Conservation (phyloP, 164 flowering plant genomes). For the Aristolochia californica region DNA sequence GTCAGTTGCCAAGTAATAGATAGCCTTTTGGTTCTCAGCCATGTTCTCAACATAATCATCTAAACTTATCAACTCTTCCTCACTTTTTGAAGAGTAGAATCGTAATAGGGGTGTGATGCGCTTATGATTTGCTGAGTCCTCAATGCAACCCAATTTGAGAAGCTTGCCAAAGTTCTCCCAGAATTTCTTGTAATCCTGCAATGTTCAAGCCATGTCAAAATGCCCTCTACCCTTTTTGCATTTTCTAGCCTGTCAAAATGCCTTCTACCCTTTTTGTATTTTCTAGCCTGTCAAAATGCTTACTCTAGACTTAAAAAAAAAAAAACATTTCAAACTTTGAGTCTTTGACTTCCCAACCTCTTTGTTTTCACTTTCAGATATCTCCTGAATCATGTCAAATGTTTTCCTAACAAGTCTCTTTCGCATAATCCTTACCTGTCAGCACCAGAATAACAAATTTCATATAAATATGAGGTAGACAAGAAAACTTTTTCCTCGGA, state of each 20-base stretch:
- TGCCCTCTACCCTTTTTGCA: no score
- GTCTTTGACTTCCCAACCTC: constrained; percentile 38
- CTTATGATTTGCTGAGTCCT: constrained; percentile 93
- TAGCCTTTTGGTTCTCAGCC: constrained; percentile 90
- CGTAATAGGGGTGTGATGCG: constrained; percentile 77
- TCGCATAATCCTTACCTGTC: constrained; percentile 90
- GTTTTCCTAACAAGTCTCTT: constrained; percentile 96
- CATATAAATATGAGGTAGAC: background rate
- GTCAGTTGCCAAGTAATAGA: constrained; percentile 91
- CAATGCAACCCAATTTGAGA: constrained; percentile 86
- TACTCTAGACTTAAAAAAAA: no score
- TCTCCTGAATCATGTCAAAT: constrained; percentile 98
- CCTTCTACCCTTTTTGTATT: no score
- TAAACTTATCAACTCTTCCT: constrained; percentile 74
- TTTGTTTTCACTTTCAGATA: constrained; percentile 74
- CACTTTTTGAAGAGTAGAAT: constrained; percentile 82
- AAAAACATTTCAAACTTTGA: background rate
- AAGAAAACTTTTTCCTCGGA: background rate
- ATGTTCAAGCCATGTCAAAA: background rate
- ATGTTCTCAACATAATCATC: constrained; percentile 91
- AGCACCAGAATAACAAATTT: background rate
- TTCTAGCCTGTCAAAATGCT: no score
- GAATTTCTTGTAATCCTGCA: constrained; percentile 92
- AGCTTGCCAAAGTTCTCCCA: constrained; percentile 99
- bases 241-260: no score